Evolutionary conservation across 345 rosid genomes (phyloP).

Genomic region (Conringia planisiliqua): DNA sequence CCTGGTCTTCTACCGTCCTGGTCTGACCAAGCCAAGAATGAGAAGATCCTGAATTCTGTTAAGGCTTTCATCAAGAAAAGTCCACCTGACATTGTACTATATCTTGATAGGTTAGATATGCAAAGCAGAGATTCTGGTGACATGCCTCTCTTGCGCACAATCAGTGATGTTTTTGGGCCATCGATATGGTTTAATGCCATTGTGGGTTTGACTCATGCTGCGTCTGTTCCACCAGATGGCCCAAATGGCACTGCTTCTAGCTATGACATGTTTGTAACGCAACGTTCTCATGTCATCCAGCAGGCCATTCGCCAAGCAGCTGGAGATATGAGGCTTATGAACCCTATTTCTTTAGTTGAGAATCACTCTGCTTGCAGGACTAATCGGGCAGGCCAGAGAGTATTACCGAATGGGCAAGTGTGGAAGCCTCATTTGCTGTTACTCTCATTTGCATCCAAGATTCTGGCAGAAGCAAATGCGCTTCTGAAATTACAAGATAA

Average conservation of each 20-base stretch:
- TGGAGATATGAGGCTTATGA: conserved; percentile 99
- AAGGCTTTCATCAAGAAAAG: conserved; percentile 77
- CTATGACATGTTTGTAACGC: conserved; percentile 98
- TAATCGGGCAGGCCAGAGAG: conserved; percentile 96
- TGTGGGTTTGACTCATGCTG: conserved; percentile 98
- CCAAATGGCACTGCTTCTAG: conserved; percentile 91
- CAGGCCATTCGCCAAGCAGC: conserved; percentile 99
- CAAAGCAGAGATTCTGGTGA: conserved; percentile 93
- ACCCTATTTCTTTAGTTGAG: conserved; percentile 96
- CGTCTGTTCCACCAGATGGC: conserved; percentile 99
- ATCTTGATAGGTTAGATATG: conserved; percentile 96
- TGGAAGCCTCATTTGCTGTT: conserved; percentile 98
- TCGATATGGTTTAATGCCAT: conserved; percentile 99
- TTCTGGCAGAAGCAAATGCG: conserved; percentile 88
- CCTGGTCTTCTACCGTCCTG: conserved; percentile 95
- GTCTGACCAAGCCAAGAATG: conserved; percentile 92
- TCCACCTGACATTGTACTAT: conserved; percentile 94
- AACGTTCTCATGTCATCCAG: conserved; percentile 92
- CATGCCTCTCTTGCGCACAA: conserved; percentile 93
- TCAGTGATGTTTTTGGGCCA: conserved; percentile 86
- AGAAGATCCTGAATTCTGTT: conserved; percentile 81
- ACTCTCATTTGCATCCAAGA: conserved; percentile 98
- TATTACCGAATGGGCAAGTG: conserved; percentile 98
- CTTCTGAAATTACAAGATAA: conserved; percentile 86
- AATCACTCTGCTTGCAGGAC: conserved; percentile 98